Percentiles rank a stretch among this genome's conserved stretches.
These are phyloP conservation scores for Nothophaeocryptopus gaeumannii DNA, from an alignment of 2,329 filamentous ascomycete species.

Conservation along the genomic window DNA sequence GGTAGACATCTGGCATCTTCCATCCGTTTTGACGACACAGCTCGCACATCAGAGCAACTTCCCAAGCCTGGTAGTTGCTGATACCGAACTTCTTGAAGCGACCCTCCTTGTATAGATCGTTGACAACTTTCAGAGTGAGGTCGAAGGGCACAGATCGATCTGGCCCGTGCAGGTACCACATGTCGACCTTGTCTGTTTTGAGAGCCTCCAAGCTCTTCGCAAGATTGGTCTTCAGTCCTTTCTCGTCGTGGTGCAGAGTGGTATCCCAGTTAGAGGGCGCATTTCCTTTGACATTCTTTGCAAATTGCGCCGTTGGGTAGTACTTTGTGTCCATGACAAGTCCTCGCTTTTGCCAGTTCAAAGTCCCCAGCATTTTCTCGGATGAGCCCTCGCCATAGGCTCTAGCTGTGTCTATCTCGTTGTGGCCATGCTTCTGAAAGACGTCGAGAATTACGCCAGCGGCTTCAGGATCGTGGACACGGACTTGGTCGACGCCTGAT, in stretches of 20 bases:
- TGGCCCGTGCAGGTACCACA: constrained; percentile 59
- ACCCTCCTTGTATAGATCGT: constrained; percentile 47
- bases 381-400: constrained; percentile 28
- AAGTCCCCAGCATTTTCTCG: constrained; percentile 29
- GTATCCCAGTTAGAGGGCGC: background rate
- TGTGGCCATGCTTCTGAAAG: constrained; percentile 32
- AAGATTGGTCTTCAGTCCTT: constrained; percentile 42
- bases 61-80: constrained; percentile 47
- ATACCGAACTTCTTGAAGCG: constrained; percentile 46
- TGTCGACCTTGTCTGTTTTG: constrained; percentile 68
- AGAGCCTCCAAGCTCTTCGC: constrained; percentile 68
- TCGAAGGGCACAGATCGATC: constrained; percentile 40
- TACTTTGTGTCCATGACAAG: constrained; percentile 32
- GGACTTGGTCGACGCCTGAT: background rate
- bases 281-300: constrained; percentile 19
- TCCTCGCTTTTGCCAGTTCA: constrained; percentile 29
- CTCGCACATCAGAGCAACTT: constrained; percentile 49
- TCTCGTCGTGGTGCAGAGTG: background rate
- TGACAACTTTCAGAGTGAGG: constrained; percentile 46
- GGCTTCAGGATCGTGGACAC: constrained; percentile 24
- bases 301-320: constrained; percentile 16
- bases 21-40: constrained; percentile 44
- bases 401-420: constrained; percentile 32
- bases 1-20: constrained; percentile 46
- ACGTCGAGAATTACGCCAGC: constrained; percentile 26